These are phyloP conservation scores for Spirogloea muscicola DNA, from an alignment of 139 green algal genomes.

Conservation along the genomic window DNA sequence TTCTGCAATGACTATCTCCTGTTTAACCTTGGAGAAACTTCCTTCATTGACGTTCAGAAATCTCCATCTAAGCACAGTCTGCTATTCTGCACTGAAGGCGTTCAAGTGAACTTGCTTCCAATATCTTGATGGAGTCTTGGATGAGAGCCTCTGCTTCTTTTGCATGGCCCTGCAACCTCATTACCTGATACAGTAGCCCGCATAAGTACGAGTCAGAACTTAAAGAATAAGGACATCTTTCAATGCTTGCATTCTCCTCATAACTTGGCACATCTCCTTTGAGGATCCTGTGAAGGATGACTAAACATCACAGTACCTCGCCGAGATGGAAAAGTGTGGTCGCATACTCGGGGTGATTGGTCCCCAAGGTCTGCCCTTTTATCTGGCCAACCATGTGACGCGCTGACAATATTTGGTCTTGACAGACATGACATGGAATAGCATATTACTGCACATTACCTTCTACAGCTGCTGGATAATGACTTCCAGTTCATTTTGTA, in stretches of 20 bases:
- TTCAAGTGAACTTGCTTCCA: too few species aligned
- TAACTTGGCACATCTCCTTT: not conserved
- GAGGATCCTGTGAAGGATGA: not conserved
- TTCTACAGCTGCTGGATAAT: too few species aligned
- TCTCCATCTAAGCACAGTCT: too few species aligned
- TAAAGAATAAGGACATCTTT: not conserved
- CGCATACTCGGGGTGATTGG: constrained; percentile 47
- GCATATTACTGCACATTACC: too few species aligned
- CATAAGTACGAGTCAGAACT: not conserved
- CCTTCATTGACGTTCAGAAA: too few species aligned
- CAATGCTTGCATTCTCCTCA: not conserved
- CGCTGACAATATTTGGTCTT: too few species aligned
- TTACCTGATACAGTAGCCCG: constrained; percentile 4
- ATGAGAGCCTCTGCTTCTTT: not conserved
- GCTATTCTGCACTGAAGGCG: too few species aligned
- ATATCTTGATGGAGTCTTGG: not conserved
- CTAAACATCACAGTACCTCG: constrained; percentile 13
- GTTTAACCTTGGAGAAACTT: too few species aligned
- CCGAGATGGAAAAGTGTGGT: constrained; percentile 50
- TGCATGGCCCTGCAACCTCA: not conserved
- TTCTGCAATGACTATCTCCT: too few species aligned
- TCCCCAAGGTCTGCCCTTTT: constrained; percentile 34
- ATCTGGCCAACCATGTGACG: too few species aligned
- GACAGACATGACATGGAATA: too few species aligned
- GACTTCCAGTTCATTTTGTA: too few species aligned